Conservation (phyloP, 306 rosid genomes). For the Malus sylvestris region DNA sequence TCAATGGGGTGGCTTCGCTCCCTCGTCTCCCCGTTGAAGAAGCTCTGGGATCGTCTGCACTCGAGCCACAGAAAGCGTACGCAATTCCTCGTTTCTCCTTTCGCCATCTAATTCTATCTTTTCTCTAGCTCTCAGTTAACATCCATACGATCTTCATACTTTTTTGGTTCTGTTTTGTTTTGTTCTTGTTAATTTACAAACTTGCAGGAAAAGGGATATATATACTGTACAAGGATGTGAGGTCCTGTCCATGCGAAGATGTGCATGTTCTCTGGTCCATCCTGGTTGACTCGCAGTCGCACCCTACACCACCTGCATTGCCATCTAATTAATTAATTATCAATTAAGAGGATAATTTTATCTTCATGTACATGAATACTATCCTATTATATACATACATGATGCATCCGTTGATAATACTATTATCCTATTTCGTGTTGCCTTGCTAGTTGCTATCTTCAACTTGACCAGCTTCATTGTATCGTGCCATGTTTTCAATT, state of each 20-base stretch:
- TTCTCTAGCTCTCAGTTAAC: background rate
- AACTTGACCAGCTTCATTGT: background rate
- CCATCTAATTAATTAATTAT: constrained; percentile 23
- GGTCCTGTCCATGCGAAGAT: constrained; percentile 67
- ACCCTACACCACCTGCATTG: constrained; percentile 9
- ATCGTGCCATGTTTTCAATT: background rate
- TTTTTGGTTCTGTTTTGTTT: no score
- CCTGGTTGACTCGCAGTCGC: constrained; percentile 40
- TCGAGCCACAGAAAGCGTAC: constrained; percentile 39
- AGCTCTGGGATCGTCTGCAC: constrained; percentile 61
- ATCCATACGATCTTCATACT: background rate
- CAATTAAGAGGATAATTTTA: background rate
- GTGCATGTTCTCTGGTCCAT: constrained; percentile 79
- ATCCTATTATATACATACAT: background rate
- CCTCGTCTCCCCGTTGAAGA: constrained; percentile 55
- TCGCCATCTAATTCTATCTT: background rate
- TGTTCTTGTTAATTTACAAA: background rate
- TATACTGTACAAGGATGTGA: constrained; percentile 66
- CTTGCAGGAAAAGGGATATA: constrained; percentile 51
- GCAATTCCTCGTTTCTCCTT: background rate
- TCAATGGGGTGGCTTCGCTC: constrained; percentile 57
- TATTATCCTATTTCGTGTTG: background rate
- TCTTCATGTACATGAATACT: background rate
- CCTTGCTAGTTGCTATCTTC: background rate
- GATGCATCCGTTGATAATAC: background rate